Conservation (phyloP, 768 basidiomycete species). For the Lentinus tigrinus region DNA sequence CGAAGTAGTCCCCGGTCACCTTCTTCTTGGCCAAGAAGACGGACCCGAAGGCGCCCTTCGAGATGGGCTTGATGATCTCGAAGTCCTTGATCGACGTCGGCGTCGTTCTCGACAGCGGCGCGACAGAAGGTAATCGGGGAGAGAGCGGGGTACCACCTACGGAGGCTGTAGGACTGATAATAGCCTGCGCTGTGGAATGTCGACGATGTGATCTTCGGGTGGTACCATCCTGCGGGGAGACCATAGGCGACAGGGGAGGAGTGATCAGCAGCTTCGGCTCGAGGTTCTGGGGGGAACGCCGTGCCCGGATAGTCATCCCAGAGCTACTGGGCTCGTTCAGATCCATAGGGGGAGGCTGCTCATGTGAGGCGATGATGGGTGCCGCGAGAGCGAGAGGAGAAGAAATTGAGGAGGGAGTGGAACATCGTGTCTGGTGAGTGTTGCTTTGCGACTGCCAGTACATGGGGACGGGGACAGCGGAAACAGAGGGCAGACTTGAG, state of each 20-base stretch:
- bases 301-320: slow-evolving; percentile 51
- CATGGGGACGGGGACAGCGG: slow-evolving; percentile 32
- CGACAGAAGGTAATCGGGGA: slow-evolving; percentile 78
- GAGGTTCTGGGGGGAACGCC: slow-evolving; percentile 65
- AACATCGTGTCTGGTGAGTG: slow-evolving; percentile 71
- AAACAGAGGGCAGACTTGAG: slow-evolving; percentile 24
- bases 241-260: slow-evolving; percentile 66
- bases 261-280: slow-evolving; percentile 68
- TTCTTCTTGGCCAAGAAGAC: slow-evolving; percentile 99
- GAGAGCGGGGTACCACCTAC: slow-evolving; percentile 61
- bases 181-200: slow-evolving; percentile 58
- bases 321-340: slow-evolving; percentile 49
- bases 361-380: slow-evolving; percentile 73
- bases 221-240: slow-evolving; percentile 53
- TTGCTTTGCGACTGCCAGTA: slow-evolving; percentile 38
- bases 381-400: slow-evolving; percentile 84
- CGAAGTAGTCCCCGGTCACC: slow-evolving; percentile 96
- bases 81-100: slow-evolving; percentile 98
- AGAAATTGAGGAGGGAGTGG: slow-evolving; percentile 85
- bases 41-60: slow-evolving; percentile 97
- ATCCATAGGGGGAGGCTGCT: slow-evolving; percentile 62
- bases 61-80: slow-evolving; percentile 98
- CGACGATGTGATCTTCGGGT: slow-evolving; percentile 48
- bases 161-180: slow-evolving; percentile 52
- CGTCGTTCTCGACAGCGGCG: slow-evolving; percentile 73